Base-by-base conservation (phyloP, 257 asterid species). In the Solanum piurae region DNA sequence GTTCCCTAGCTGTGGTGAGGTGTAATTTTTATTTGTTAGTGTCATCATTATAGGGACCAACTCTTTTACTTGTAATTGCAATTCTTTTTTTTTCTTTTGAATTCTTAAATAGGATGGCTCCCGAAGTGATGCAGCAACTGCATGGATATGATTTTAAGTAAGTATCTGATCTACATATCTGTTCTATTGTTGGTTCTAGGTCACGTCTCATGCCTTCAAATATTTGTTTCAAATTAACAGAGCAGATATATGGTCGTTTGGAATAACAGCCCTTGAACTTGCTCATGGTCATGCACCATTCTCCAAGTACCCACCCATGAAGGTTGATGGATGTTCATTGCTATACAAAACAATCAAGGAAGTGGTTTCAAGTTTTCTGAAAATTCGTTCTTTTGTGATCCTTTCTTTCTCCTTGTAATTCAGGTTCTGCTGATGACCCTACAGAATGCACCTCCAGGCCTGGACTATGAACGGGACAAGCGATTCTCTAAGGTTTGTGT, bases 251-350 rank as follows among this genome's bases (percentile, higher is more conserved):
- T 97, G 99, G 99, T 97, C 99, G 83, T 94, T 97, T 40, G 99
- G 99, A 88, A 96, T 97, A 90, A 96, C 99, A 71, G 99, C 99
- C 29, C 99, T 95, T 88, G 99, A 97, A 91, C 99, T 96, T 93
- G 99, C 99, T 90, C 99, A 97, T 93, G 99, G 99, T 80, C 99
- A 94, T 85, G 99, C 99, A 46, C 99, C 99, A 68, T 97, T 97
- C 89, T 97, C 99, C 80, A 97, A 97, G 92, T 97, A 97, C 91
- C 99, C 99, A 4, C 99, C 99, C 6, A 97, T 97, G 99, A 97
- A 97, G 99, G 99, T 96, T 86, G 62, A 73, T 88, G 86, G 69
- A 82, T 16, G 34, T 74, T 76, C 76, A 86, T 84, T 71, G 62
- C 82, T 29, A 21, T 74, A 44, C 88, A 25, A 31, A 62, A 75